Evolutionary conservation across 2,329 filamentous ascomycete genomes (phyloP).

Genomic region (Monosporascus sp.): DNA sequence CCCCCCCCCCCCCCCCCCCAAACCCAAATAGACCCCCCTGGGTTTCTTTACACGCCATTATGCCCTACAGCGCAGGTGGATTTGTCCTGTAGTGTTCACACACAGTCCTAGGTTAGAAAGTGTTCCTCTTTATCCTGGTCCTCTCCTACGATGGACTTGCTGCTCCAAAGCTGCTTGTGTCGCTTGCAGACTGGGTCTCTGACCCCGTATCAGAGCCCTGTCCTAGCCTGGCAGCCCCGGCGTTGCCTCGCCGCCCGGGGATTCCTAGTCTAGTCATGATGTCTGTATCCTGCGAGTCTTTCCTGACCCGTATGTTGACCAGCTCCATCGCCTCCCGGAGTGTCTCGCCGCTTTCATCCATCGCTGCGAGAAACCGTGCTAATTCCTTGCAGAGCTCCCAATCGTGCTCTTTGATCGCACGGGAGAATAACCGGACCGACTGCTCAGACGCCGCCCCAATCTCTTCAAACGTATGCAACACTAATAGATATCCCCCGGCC

Average conservation of each 20-base stretch:
- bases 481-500: conserved; percentile 90
- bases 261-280: conserved; percentile 29
- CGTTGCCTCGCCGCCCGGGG: conserved; percentile 22
- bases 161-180: conserved; percentile 24
- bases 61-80: too few species aligned
- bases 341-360: conserved; percentile 81
- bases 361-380: conserved; percentile 86
- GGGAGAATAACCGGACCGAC: conserved; percentile 71
- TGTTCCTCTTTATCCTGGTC: conserved; percentile 4
- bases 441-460: conserved; percentile 65
- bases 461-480: conserved; percentile 78
- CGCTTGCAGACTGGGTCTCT: conserved; percentile 24
- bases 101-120: too few species aligned
- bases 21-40: too few species aligned
- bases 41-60: too few species aligned
- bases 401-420: conserved; percentile 78
- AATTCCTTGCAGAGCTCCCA: conserved; percentile 96
- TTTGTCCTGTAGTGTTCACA: too few species aligned
- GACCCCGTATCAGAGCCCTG: conserved; percentile 26
- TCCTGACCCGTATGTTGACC: conserved; percentile 40
- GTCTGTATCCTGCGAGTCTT: conserved; percentile 24
- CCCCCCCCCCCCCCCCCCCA: too few species aligned
- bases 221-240: conserved; percentile 13
- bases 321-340: conserved; percentile 66
- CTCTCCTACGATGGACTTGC: conserved; percentile 21